Evolutionary conservation across 805 yeast genomes (phyloP).

Genomic region (Starmerella scarabaei): DNA sequence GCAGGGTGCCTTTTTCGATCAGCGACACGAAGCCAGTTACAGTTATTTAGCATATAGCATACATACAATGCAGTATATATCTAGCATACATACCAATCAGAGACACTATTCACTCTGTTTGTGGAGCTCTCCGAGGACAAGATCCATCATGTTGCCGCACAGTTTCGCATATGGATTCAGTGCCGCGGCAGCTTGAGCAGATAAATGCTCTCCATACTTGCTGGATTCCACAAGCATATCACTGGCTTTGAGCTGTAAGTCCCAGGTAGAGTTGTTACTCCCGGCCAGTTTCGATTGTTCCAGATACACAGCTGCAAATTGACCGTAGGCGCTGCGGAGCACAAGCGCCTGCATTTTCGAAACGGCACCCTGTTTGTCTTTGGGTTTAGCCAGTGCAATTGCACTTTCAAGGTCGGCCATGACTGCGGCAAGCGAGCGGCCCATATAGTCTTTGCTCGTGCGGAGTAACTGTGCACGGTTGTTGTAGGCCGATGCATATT

Average conservation of each 20-base stretch:
- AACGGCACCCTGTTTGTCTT: neutral
- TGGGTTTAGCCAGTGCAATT: constrained; percentile 20
- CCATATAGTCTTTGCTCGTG: neutral
- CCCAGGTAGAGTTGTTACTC: constrained; percentile 19
- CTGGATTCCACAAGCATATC: constrained; percentile 23
- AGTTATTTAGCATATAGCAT: neutral
- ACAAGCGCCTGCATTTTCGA: constrained; percentile 26
- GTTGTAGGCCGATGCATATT: constrained; percentile 27
- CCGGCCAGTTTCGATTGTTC: constrained; percentile 14
- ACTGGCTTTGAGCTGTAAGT: constrained; percentile 24
- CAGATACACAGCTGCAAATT: constrained; percentile 24
- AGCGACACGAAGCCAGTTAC: neutral
- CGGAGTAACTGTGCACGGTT: constrained; percentile 25
- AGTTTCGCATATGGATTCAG: constrained; percentile 28
- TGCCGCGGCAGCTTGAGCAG: constrained; percentile 21
- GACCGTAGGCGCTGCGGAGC: constrained; percentile 25
- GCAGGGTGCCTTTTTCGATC: neutral
- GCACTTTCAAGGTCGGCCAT: constrained; percentile 21
- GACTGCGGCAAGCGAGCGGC: constrained; percentile 2
- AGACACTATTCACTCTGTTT: neutral
- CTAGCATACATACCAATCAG: neutral
- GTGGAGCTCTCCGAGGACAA: neutral
- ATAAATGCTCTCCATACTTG: constrained; percentile 25
- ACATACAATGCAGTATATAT: neutral
- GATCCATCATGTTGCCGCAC: constrained; percentile 27